Conservation (phyloP, 2,329 filamentous ascomycete genomes). For the Cytospora chrysosperma region DNA sequence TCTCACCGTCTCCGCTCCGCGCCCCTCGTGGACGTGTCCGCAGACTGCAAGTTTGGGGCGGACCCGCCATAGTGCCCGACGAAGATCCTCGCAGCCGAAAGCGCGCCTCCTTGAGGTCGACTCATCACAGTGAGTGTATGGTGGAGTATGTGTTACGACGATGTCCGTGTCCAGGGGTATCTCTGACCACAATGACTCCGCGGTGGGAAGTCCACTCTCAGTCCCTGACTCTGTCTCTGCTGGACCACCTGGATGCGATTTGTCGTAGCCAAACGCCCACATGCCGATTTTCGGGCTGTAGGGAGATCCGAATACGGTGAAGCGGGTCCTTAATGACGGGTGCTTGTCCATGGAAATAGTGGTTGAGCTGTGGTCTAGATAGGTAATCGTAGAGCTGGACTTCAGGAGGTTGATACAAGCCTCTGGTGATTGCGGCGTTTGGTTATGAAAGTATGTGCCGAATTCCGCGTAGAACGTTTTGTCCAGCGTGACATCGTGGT, state of each 20-base stretch:
- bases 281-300: conserved; percentile 55
- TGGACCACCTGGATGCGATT: not conserved
- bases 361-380: conserved; percentile 59
- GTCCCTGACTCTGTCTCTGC: conserved; percentile 8
- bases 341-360: conserved; percentile 54
- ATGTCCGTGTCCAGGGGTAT: conserved; percentile 65
- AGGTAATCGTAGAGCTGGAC: conserved; percentile 57
- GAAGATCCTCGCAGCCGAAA: conserved; percentile 61
- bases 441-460: conserved; percentile 55
- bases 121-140: conserved; percentile 59
- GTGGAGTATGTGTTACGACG: conserved; percentile 70
- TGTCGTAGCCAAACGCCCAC: conserved; percentile 68
- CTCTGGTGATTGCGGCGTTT: conserved; percentile 49
- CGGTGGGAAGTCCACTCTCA: not conserved
- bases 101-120: conserved; percentile 35
- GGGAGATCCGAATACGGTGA: conserved; percentile 71
- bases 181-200: conserved; percentile 51
- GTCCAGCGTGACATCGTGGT: conserved; percentile 74
- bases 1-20: conserved; percentile 60
- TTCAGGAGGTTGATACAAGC: conserved; percentile 55
- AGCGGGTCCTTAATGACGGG: conserved; percentile 56
- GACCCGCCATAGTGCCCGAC: conserved; percentile 56
- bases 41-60: conserved; percentile 66
- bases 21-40: conserved; percentile 69
- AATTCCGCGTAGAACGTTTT: conserved; percentile 57